Conservation (phyloP, 768 basidiomycete genomes). For the Lanmaoa pseudosensibilis region DNA sequence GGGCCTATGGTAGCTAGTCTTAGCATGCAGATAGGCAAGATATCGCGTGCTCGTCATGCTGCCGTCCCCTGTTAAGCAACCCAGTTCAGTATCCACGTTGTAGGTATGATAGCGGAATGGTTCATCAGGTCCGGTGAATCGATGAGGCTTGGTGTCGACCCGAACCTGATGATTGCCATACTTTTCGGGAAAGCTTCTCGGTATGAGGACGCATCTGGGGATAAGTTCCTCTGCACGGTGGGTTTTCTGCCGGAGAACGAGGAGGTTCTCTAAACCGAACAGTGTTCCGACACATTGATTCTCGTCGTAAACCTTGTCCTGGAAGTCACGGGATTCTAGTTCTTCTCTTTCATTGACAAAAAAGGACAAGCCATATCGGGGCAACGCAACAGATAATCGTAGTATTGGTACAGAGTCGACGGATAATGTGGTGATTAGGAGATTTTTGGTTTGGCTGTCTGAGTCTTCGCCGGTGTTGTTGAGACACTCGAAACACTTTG, state of each 20-base stretch:
- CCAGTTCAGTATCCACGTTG: background rate
- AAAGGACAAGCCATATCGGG: conserved; percentile 39
- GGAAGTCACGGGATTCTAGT: conserved; percentile 40
- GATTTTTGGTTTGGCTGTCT: background rate
- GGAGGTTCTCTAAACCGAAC: conserved; percentile 38
- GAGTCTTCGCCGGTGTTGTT: background rate
- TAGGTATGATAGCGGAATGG: background rate
- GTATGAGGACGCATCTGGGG: background rate
- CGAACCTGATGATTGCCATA: background rate
- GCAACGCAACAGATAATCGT: conserved; percentile 29
- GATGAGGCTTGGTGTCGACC: no score
- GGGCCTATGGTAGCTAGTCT: conserved; percentile 38
- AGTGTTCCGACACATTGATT: conserved; percentile 41
- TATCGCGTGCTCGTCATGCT: conserved; percentile 29
- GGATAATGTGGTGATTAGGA: conserved; percentile 21
- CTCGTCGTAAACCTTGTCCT: conserved; percentile 38
- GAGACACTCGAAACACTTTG: conserved; percentile 1
- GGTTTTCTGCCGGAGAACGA: conserved; percentile 22
- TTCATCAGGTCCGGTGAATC: background rate
- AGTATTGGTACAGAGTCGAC: background rate
- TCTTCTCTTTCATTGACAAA: conserved; percentile 26
- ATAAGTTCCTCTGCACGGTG: background rate
- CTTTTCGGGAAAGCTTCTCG: no score
- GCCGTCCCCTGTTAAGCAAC: conserved; percentile 21
- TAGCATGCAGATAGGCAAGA: conserved; percentile 42